A percentile compares a stretch with the other conserved stretches of the same genome.
phyloP scores from a whole-genome alignment of 768 basidiomycete genomes.

The Postia placenta region DNA sequence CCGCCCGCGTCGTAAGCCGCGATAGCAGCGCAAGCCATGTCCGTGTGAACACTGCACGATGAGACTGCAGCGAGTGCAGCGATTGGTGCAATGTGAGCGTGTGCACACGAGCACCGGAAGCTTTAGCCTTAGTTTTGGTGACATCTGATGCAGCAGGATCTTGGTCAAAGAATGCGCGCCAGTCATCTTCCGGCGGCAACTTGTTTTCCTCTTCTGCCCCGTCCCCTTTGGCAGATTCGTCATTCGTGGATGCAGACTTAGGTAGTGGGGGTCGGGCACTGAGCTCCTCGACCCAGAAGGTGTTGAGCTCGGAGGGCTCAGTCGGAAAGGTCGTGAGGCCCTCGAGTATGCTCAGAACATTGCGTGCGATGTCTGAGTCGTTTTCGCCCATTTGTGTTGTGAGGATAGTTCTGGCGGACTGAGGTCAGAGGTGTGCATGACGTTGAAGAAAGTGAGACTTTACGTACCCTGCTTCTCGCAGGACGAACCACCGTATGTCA shows the following conservation, averaged over 20 bases:
- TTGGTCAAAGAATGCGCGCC: slow-evolving; percentile 83
- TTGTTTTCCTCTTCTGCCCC: slow-evolving; percentile 32
- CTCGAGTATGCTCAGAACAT: slow-evolving; percentile 31
- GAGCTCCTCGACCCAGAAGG: slow-evolving; percentile 77
- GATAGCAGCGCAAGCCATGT: slow-evolving; percentile 76
- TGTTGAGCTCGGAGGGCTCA: slow-evolving; percentile 56
- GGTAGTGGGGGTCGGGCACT: slow-evolving; percentile 48
- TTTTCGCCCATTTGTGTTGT: slow-evolving; percentile 26
- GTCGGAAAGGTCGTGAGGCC: slow-evolving; percentile 70
- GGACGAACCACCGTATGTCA: slow-evolving; percentile 86
- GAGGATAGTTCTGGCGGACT: slow-evolving; percentile 23
- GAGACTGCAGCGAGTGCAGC: slow-evolving; percentile 69
- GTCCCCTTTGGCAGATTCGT: slow-evolving; percentile 25
- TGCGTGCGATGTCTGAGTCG: slow-evolving; percentile 21
- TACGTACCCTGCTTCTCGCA: slow-evolving; percentile 68
- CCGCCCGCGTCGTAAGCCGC: slow-evolving; percentile 37
- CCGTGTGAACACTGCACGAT: slow-evolving; percentile 74
- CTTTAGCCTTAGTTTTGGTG: slow-evolving; percentile 34
- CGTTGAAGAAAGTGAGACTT: slow-evolving; percentile 1
- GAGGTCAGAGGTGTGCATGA: not conserved
- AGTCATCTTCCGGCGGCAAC: slow-evolving; percentile 47
- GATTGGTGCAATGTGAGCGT: slow-evolving; percentile 71
- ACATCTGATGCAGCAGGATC: slow-evolving; percentile 28
- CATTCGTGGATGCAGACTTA: slow-evolving; percentile 10
- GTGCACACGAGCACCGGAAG: slow-evolving; percentile 43